phyloP scores from a whole-genome alignment of 306 rosid genomes.

The Ammopiptanthus mongolicus region DNA sequence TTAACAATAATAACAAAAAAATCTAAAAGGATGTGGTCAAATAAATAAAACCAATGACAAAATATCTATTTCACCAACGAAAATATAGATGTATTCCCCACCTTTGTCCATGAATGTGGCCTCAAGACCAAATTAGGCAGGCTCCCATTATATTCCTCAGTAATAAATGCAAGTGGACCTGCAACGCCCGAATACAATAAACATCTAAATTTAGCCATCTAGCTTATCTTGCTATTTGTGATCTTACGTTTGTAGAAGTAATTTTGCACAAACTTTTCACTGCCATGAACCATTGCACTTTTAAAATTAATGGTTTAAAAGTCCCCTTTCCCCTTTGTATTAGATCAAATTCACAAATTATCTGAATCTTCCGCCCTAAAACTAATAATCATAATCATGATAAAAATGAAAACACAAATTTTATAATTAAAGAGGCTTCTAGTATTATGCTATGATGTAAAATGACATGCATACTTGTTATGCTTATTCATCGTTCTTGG shows the following conservation, averaged over 20 bases:
- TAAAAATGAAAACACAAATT: background rate
- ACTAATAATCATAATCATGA: background rate
- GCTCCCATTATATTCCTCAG: constrained; percentile 40
- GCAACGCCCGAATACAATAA: background rate
- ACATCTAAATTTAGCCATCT: background rate
- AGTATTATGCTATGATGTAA: no score
- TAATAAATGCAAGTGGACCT: constrained; percentile 56
- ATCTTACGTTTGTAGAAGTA: background rate
- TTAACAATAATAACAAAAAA: background rate
- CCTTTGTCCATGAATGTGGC: constrained; percentile 75
- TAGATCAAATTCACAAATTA: background rate
- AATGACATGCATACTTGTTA: no score
- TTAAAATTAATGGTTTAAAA: background rate
- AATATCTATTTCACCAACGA: background rate
- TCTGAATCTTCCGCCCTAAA: background rate
- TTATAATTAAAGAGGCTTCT: no score
- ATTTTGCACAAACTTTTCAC: background rate
- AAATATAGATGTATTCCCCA: background rate
- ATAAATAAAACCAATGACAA: background rate
- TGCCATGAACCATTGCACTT: background rate
- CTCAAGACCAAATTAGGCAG: constrained; percentile 31
- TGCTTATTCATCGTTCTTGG: background rate
- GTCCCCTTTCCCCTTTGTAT: background rate
- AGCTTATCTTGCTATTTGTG: background rate
- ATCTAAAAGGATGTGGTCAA: background rate